phyloP scores from a whole-genome alignment of 2,329 filamentous ascomycete genomes.

The Beauveria bassiana region DNA sequence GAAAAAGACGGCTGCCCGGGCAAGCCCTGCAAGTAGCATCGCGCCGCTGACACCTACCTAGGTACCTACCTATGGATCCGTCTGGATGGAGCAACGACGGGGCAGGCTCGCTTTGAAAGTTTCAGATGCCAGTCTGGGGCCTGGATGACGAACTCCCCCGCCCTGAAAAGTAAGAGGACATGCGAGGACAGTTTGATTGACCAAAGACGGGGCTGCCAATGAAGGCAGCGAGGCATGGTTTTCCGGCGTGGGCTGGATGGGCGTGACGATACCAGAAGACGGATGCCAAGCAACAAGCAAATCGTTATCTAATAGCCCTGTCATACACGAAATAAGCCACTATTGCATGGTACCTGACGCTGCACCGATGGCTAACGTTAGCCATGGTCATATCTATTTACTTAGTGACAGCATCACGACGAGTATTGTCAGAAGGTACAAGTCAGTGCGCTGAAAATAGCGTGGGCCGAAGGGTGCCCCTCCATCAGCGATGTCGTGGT shows the following conservation, averaged over 20 bases:
- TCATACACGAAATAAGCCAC: too few species aligned
- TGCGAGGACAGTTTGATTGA: neutral
- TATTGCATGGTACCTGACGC: too few species aligned
- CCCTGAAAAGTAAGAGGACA: neutral
- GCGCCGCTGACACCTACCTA: neutral
- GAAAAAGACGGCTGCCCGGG: neutral
- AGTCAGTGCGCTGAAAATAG: neutral
- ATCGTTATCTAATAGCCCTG: too few species aligned
- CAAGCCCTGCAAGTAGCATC: neutral
- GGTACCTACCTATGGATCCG: neutral
- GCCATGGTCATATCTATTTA: neutral
- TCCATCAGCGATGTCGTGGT: neutral
- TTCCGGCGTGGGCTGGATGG: too few species aligned
- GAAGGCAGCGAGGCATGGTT: too few species aligned
- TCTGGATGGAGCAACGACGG: neutral
- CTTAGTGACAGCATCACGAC: neutral
- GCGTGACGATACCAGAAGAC: too few species aligned
- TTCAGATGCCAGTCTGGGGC: constrained; percentile 1
- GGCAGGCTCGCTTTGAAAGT: neutral
- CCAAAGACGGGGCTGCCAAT: too few species aligned
- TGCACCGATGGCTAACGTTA: neutral
- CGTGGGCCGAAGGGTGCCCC: neutral
- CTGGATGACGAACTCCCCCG: neutral
- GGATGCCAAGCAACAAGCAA: too few species aligned
- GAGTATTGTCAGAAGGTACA: neutral